Base-by-base conservation (phyloP, 202 grass and related monocot species). In the Hordeum pubiflorum region DNA sequence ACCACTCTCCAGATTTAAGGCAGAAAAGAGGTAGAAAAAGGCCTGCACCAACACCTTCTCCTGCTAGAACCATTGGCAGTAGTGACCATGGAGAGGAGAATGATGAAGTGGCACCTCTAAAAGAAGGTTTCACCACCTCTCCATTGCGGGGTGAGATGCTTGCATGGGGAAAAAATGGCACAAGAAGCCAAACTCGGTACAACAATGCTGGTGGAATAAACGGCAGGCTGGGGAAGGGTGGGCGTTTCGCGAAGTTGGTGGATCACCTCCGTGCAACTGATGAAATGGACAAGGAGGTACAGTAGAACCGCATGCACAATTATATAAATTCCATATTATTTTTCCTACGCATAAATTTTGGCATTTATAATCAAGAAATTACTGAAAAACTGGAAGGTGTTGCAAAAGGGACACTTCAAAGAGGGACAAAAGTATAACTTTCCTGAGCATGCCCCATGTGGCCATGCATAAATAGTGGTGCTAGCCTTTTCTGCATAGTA, bases 151-250 rank as follows among this genome's bases (percentile, higher is more conserved):
- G 88, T 37, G 92, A 97, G 77, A 94, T 94, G 79, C 95, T 98
- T 21, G 91, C 96, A 58, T 98, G 96, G 96, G 96, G 96, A 0
- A 98, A 98, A 85, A 98, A 98, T 81, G 96, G 92, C 72, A 73
- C 92, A 12, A 82, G 96, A 23, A 98, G 92, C 88, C 96, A 98
- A 86, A 98, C 81, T 61, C 87, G 96, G 65, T 58, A 96, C 88
- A 87, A 88, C 6, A 89, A 73, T 85, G 29, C 63, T 77, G 64
- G 74, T 81, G 82, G 85, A 68, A 95, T 84, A 87, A 92, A 87
- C 83, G 89, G 89, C 72, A 95, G 90, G 79, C 66, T 85, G 32
- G 85, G 68, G 56, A 99, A 86, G 86, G 86, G 88, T 1, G 90
- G 85, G 18, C 96, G 92, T 12, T 77, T 95, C 78, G 58, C 80